Evolutionary conservation across 2,329 filamentous ascomycete genomes (phyloP).

Genomic region (Aspergillus japonicus): DNA sequence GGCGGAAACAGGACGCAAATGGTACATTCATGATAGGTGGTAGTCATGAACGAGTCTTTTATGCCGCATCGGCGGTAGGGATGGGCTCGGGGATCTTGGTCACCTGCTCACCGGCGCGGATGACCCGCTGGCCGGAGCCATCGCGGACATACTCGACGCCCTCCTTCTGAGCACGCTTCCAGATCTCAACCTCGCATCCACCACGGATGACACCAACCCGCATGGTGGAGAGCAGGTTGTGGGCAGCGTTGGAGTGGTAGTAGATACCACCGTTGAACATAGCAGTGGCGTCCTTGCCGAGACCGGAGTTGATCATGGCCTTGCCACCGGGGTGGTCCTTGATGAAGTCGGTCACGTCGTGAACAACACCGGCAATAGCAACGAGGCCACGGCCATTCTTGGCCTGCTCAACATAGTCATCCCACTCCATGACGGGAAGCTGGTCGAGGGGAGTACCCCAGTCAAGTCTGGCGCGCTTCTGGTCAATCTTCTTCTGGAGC

Average conservation of each 20-base stretch:
- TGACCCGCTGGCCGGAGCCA: conserved; percentile 74
- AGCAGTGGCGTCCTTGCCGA: conserved; percentile 84
- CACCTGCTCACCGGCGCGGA: conserved; percentile 80
- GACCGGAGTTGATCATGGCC: conserved; percentile 76
- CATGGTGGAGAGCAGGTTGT: conserved; percentile 87
- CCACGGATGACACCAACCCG: conserved; percentile 81
- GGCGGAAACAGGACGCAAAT: conserved; percentile 8
- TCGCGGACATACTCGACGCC: conserved; percentile 78
- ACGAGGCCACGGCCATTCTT: conserved; percentile 76
- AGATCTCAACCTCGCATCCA: conserved; percentile 87
- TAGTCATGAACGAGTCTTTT: conserved; percentile 13
- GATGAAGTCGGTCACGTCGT: conserved; percentile 81
- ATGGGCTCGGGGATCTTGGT: conserved; percentile 80
- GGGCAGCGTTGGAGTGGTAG: conserved; percentile 83
- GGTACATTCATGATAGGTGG: conserved; percentile 9
- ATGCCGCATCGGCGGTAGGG: conserved; percentile 77
- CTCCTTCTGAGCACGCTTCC: conserved; percentile 82
- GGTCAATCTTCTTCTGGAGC: conserved; percentile 87
- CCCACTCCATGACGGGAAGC: conserved; percentile 82
- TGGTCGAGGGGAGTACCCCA: conserved; percentile 85
- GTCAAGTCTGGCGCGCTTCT: conserved; percentile 77
- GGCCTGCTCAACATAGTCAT: conserved; percentile 75
- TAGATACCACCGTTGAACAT: conserved; percentile 93
- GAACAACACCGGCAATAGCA: conserved; percentile 78
- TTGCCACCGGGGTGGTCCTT: conserved; percentile 88